phyloP scores from a whole-genome alignment of 208 protist genomes.

The Blastocrithidia nonstop region DNA sequence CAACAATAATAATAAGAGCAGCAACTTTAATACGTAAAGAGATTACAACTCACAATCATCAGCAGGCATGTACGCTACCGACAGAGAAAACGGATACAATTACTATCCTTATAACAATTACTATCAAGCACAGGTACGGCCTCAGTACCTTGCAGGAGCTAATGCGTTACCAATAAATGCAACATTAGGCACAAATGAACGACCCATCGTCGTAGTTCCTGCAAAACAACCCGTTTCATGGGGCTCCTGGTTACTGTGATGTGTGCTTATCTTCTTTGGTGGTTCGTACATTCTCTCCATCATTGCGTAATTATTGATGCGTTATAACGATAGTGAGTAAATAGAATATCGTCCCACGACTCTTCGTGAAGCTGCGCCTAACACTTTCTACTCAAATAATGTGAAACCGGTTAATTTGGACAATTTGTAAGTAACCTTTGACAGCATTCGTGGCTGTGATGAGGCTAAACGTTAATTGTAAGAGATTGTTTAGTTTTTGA shows the following conservation, averaged over 20 bases:
- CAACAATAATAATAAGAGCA: no score
- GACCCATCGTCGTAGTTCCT: constrained; percentile 63
- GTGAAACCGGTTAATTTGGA: constrained; percentile 66
- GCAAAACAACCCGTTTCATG: constrained; percentile 49
- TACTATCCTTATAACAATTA: constrained; percentile 4
- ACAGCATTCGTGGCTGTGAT: constrained; percentile 78
- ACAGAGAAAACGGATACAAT: not conserved
- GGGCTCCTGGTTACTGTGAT: constrained; percentile 42
- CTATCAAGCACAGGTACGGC: constrained; percentile 7
- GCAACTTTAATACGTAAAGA: no score
- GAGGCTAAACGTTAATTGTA: constrained; percentile 86
- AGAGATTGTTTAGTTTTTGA: constrained; percentile 89
- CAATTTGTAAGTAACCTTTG: constrained; percentile 71
- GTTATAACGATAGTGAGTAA: constrained; percentile 16
- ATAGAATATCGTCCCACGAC: constrained; percentile 5
- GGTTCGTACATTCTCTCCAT: constrained; percentile 44
- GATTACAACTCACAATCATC: no score
- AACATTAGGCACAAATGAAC: constrained; percentile 58
- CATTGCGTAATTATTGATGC: constrained; percentile 14
- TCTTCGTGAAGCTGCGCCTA: constrained; percentile 5
- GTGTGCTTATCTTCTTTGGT: constrained; percentile 59
- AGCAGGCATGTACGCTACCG: no score
- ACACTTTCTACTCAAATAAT: constrained; percentile 33
- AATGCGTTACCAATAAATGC: constrained; percentile 6
- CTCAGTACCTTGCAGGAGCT: constrained; percentile 7